Percentiles rank a stretch among this genome's conserved stretches.
These are phyloP conservation scores for Naematelia aurantialba DNA, from an alignment of 768 basidiomycete genomes.

Conservation along the genomic window DNA sequence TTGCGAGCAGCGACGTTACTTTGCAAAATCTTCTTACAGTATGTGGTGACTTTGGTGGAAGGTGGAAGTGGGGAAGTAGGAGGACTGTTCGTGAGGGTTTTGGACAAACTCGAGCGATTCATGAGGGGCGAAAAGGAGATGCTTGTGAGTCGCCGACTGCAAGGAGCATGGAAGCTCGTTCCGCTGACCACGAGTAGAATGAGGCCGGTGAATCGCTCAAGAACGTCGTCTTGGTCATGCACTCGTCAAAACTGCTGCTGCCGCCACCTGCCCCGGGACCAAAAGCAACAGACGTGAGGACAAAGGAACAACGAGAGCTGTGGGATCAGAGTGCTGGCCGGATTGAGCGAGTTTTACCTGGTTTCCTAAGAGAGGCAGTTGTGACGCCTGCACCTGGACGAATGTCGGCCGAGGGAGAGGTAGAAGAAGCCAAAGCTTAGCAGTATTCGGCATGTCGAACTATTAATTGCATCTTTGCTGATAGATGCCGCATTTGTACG, in stretches of 20 bases:
- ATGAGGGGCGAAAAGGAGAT: conserved; percentile 85
- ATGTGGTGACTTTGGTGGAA: conserved; percentile 69
- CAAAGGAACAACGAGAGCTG: conserved; percentile 51
- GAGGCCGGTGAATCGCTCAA: conserved; percentile 96
- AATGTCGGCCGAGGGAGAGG: not conserved
- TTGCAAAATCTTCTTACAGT: conserved; percentile 94
- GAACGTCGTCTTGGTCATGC: conserved; percentile 94
- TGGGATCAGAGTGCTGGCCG: conserved; percentile 83
- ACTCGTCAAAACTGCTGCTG: conserved; percentile 76
- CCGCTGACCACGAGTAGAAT: conserved; percentile 56
- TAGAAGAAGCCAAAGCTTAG: not conserved
- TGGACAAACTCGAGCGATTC: conserved; percentile 81
- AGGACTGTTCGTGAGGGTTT: conserved; percentile 78
- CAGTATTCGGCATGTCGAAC: not conserved
- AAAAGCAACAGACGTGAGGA: conserved; percentile 15
- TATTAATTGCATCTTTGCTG: no score
- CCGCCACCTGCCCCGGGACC: conserved; percentile 53
- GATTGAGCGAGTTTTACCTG: conserved; percentile 86
- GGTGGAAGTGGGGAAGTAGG: conserved; percentile 57
- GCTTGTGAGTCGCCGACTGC: conserved; percentile 64
- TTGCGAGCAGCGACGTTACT: conserved; percentile 80
- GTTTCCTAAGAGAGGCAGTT: conserved; percentile 60
- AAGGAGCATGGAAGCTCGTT: not conserved
- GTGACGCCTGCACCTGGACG: conserved; percentile 2
- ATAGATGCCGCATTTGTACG: no score